phyloP scores from a whole-genome alignment of 2,329 filamentous ascomycete species.

The Apiospora arundinis region DNA sequence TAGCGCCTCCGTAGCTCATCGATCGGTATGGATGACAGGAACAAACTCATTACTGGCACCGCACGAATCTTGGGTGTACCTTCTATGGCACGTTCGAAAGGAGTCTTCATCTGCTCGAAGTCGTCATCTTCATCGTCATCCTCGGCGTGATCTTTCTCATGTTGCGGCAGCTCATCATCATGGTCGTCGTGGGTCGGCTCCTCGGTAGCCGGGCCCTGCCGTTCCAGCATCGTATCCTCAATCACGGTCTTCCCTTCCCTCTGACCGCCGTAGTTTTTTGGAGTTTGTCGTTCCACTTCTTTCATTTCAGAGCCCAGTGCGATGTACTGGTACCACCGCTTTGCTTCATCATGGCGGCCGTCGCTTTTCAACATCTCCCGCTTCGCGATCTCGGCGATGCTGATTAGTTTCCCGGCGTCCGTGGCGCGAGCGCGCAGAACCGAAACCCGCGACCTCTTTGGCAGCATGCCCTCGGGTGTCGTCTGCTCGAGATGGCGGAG shows the following conservation, averaged over 20 bases:
- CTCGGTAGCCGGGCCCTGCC: slow-evolving; percentile 30
- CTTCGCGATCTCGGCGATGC: slow-evolving; percentile 70
- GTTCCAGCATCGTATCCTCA: slow-evolving; percentile 50
- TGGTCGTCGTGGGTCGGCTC: slow-evolving; percentile 28
- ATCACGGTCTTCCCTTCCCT: slow-evolving; percentile 44
- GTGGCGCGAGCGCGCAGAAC: slow-evolving; percentile 57
- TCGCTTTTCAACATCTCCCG: slow-evolving; percentile 55
- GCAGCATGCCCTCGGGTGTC: slow-evolving; percentile 29
- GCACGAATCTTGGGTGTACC: slow-evolving; percentile 52
- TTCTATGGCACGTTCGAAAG: slow-evolving; percentile 60
- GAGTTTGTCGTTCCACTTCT: slow-evolving; percentile 25
- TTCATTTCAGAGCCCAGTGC: slow-evolving; percentile 55
- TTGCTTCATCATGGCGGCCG: slow-evolving; percentile 24
- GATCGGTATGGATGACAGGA: slow-evolving; percentile 61
- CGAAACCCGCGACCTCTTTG: slow-evolving; percentile 42
- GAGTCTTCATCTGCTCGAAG: slow-evolving; percentile 65
- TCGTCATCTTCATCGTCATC: slow-evolving; percentile 48
- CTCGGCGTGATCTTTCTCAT: slow-evolving; percentile 33
- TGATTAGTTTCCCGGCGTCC: slow-evolving; percentile 70
- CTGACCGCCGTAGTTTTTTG: background rate
- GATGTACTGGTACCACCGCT: slow-evolving; percentile 63
- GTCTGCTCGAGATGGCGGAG: slow-evolving; percentile 50
- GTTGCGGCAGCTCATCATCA: background rate
- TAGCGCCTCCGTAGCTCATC: slow-evolving; percentile 59
- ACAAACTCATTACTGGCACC: slow-evolving; percentile 64